Base-by-base conservation (phyloP, 225 moss, liverwort and hornwort species). In the Sphagnum tenellum region DNA sequence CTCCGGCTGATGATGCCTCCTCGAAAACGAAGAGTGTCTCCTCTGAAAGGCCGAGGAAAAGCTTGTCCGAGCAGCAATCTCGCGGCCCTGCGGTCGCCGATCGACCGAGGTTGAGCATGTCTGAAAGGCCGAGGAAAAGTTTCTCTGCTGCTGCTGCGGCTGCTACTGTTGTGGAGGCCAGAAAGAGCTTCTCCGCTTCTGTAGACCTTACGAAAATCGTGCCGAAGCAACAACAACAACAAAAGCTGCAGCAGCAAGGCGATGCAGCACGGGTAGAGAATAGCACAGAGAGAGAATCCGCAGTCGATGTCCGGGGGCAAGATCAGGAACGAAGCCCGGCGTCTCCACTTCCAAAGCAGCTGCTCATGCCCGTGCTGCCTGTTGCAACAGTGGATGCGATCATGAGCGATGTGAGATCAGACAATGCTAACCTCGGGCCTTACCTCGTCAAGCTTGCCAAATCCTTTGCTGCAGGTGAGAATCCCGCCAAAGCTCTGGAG, bases 371-470 rank as follows among this genome's bases (percentile, higher is more conserved):
- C 44, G 71, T 84, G 72, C 80, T 84, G 80, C 9, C 84, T 12
- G 64, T 81, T 47, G 64, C 84, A 64, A 73, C 80, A 55, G 66
- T 84, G 49, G 84, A 84, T 67, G 73, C 73, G 50, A 81, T 84
- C 68, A 72, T 84, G 78, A 81, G 71, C 10, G 84, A 78, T 66
- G 63, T 66, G 64, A 80, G 78, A 56, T 75, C 71, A 57, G 73
- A 78, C 3, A 81, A 67, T 47, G 57, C 67, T 44, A 75, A 74
- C 67, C 78, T 85, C 56, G 84, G 84, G 64, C 78, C 81, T 49
- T 85, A 85, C 65, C 76, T 98, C 14, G 73, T 98, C 64, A 98
- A 90, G 76, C 81, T 98, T 57, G 93, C 98, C 44, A 98, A 98
- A 78, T 77, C 90, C 62, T 89, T 82, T 71, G 83, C 93, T 3